Evolutionary conservation across 805 yeast genomes (phyloP), one percentile per base, ranked within the genome.

Genomic region (Candida incommunis): DNA sequence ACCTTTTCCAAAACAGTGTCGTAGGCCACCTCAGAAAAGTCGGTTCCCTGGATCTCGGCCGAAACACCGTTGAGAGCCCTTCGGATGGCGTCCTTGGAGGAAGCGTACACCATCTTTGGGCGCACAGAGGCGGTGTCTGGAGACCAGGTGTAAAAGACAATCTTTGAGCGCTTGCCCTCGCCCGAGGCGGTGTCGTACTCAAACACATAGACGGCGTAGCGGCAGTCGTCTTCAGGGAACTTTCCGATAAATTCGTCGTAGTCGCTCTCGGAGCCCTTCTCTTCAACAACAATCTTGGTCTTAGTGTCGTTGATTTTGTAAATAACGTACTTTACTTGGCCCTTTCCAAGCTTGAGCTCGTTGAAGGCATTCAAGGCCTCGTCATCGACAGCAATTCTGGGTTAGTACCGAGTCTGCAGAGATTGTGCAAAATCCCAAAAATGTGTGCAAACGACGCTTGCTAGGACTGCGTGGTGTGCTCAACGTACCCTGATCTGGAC

Each of bases 51-150:
- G 61, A 92, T 74, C 62, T 92, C 98, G 55, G 95, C 67, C 47
- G 96, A 72, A 55, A 92, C 79, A 67, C 98, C 98, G 65, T 84
- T 90, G 62, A 92, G 74, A 46, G 98, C 90, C 70, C 95, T 86
- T 75, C 97, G 90, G 62, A 92, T 76, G 43, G 96, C 95, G 59
- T 88, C 97, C 70, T 87, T 87, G 49, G 97, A 88, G n/a, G 96
- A 78, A 42, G 98, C 97, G 72, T 88, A 90, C 51, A 90, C 83
- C 98, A 92, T 92, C 82, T 92, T 92, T 57, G 56, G 66, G 73
- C 94, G 82, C 60, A 92, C 80, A 50, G 92, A 86, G 45, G 97
- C 96, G 50, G 94, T 85, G 64, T 92, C 98, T 59, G 98, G 98
- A 51, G 96, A 80, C 98, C 98, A 92, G 54, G 92, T 83, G 72